Percentiles rank a stretch among this genome's conserved stretches.
phyloP scores from a whole-genome alignment of 2,329 filamentous ascomycete genomes.

The Truncatella angustata region DNA sequence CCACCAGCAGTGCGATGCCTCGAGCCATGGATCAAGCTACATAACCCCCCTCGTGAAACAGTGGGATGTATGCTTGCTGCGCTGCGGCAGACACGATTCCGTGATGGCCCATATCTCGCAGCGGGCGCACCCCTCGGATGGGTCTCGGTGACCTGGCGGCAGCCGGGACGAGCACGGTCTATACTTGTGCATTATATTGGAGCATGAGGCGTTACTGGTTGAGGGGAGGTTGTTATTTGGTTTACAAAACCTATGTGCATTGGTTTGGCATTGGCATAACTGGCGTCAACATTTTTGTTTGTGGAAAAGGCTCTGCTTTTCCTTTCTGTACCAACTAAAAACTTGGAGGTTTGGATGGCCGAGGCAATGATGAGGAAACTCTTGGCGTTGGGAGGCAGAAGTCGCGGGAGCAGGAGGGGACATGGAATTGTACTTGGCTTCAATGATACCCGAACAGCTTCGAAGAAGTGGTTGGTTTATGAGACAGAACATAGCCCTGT shows the following conservation, averaged over 20 bases:
- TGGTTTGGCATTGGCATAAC: slow-evolving; percentile 1
- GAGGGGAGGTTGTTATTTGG: not conserved
- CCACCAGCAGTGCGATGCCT: too few species aligned
- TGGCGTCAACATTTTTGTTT: not conserved
- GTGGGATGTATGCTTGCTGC: too few species aligned
- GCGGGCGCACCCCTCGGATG: too few species aligned
- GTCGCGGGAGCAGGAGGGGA: not conserved
- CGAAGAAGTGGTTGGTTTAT: not conserved
- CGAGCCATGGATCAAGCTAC: too few species aligned
- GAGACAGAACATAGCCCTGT: not conserved
- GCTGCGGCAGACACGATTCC: too few species aligned
- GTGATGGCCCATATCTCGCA: too few species aligned
- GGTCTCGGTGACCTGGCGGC: too few species aligned
- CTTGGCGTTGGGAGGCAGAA: slow-evolving; percentile 1
- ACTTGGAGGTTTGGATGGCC: not conserved
- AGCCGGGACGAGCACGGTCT: too few species aligned
- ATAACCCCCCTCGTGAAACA: too few species aligned
- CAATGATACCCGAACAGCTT: slow-evolving; percentile 12
- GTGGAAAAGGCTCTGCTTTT: not conserved
- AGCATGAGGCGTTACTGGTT: not conserved
- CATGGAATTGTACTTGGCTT: slow-evolving; percentile 8
- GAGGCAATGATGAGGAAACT: not conserved
- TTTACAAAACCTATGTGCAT: not conserved
- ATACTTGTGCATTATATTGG: not conserved
- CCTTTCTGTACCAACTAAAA: not conserved